These are phyloP conservation scores for Dryadomyces quercus-mongolicae DNA, from an alignment of 2,329 filamentous ascomycete genomes.

Conservation along the genomic window DNA sequence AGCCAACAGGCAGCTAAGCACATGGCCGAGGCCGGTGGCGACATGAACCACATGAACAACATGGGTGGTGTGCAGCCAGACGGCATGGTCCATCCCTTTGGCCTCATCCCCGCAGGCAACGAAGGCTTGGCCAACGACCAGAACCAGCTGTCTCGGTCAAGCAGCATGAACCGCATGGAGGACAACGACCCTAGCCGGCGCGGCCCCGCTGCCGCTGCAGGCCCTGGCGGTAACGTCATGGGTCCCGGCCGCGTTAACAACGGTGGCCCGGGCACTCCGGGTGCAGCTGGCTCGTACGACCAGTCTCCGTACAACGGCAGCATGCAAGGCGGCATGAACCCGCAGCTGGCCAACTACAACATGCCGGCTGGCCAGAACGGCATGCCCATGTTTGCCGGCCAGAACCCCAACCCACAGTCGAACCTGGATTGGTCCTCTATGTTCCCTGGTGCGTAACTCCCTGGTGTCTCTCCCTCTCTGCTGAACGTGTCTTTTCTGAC, in stretches of 20 bases:
- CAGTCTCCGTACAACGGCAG: conserved; percentile 44
- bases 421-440: conserved; percentile 66
- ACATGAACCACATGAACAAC: conserved; percentile 49
- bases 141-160: conserved; percentile 48
- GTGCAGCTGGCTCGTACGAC: conserved; percentile 20
- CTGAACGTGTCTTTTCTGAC: conserved; percentile 33
- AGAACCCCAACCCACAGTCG: conserved; percentile 48
- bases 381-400: conserved; percentile 50
- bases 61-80: conserved; percentile 46
- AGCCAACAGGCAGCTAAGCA: conserved; percentile 43
- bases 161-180: conserved; percentile 46
- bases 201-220: conserved; percentile 29
- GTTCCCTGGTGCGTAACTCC: conserved; percentile 49
- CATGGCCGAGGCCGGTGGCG: conserved; percentile 31
- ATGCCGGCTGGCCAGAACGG: conserved; percentile 51
- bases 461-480: conserved; percentile 1
- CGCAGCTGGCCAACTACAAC: conserved; percentile 49
- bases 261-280: conserved; percentile 5
- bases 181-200: conserved; percentile 45
- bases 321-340: conserved; percentile 40
- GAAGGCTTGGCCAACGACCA: conserved; percentile 50
- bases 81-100: conserved; percentile 36
- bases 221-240: conserved; percentile 5
- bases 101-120: conserved; percentile 31
- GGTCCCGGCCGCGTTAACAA: conserved; percentile 7